Base-by-base conservation (phyloP, 129 eudicot genomes). In the Arctium lappa region DNA sequence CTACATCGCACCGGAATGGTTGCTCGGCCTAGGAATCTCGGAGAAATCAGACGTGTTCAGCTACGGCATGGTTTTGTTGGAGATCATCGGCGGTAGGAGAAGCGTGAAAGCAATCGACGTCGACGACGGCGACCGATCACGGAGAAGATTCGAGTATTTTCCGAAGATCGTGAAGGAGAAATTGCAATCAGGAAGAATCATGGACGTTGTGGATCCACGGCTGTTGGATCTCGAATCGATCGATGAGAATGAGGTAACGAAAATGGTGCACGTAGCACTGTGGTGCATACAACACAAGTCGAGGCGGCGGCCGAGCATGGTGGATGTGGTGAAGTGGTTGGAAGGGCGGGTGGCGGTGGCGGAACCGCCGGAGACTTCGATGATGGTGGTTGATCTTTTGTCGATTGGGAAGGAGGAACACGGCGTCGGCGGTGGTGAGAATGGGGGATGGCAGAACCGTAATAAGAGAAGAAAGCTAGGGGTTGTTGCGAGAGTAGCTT, bases 1-100 rank as follows among this genome's bases (percentile, higher is more conserved):
- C 9, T 94, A 94, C 86, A 76, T 94, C 4, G 98, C 98, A 13
- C 98, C 98, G 0, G 98, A 94, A 65, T 94, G 97, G 98, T 40
- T 90, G 10, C 69, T 91, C 40, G 92, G 87, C 3, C 33, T 84
- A n/a, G 97, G 97, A 5, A 80, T 91, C n/a, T 89, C 97, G 0
- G 97, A 88, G 75, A 94, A 94, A 62, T 87, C 94, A 1, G 98
- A 94, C 73, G 87, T 92, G 0, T 94, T 92, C 48, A 91, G 97
- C 63, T 94, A 46, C 30, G 98, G 98, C 10, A 87, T 94, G 83
- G 98, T 94, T 62, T 81, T 94, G 30, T 37, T 94, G 53, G 98
- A 92, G 91, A 88, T 92, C 12, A 86, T 94, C 37, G 92, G 94
- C 2, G 97, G 98, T 7, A 37, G 91, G 36, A 86, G 87, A 84